Evolutionary conservation across 2,329 filamentous ascomycete genomes (phyloP).

Genomic region (Atkinsonella hypoxylon): DNA sequence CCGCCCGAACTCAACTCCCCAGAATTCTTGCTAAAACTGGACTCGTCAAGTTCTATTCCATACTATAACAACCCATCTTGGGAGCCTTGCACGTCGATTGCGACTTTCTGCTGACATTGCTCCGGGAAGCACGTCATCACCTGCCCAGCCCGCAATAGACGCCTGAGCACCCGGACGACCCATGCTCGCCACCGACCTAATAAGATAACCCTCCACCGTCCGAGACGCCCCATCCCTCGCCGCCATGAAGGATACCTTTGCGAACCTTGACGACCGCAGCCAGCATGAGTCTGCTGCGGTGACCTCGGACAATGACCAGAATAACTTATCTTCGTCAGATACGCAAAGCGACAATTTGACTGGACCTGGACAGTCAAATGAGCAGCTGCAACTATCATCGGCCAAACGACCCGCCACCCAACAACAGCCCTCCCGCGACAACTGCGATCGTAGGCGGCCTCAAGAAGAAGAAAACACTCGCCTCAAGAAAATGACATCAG

Average conservation of each 20-base stretch:
- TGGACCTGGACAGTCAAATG: neutral
- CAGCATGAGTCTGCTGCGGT: constrained; percentile 2
- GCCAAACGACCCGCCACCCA: constrained; percentile 4
- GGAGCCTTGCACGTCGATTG: neutral
- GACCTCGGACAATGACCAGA: neutral
- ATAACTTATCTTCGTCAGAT: neutral
- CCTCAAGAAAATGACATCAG: constrained; percentile 46
- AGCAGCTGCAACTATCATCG: constrained; percentile 2
- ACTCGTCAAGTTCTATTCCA: neutral
- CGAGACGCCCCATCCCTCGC: neutral
- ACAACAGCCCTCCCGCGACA: constrained; percentile 25
- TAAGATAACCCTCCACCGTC: constrained; percentile 1
- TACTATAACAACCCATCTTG: neutral
- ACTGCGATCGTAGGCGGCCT: constrained; percentile 38
- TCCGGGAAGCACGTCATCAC: constrained; percentile 5
- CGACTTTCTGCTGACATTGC: neutral
- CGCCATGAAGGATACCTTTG: constrained; percentile 2
- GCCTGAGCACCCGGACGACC: neutral
- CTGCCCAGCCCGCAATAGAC: neutral
- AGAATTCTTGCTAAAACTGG: neutral
- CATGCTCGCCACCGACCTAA: neutral
- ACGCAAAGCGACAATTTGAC: neutral
- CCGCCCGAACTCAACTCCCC: neutral
- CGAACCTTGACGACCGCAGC: constrained; percentile 2
- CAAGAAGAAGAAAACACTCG: constrained; percentile 37